Base-by-base conservation (phyloP, 495 filamentous ascomycete species). In the Cladorrhinum samala region DNA sequence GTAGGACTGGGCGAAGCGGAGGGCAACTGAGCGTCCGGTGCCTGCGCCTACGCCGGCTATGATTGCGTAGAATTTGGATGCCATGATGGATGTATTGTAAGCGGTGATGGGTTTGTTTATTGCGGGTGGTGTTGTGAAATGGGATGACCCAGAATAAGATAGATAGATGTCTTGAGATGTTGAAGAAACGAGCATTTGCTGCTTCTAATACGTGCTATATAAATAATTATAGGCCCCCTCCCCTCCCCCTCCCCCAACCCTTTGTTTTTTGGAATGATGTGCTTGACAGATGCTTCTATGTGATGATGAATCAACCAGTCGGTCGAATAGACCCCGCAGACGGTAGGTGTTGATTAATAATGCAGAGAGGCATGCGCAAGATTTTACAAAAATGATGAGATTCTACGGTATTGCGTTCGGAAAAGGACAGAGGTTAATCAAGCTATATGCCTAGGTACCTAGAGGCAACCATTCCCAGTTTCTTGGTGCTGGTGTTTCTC, bases 1-100 rank as follows among this genome's bases (percentile, higher is more conserved):
- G 70, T 95, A 95, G 16, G 76, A 52, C 63, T 82, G 63, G 51
- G 84, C 80, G 70, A 93, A 93, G 53, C 74, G 77, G 36, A 81
- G 72, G 40, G 88, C 88, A 19, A 89, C 62, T 21, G 79, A 66
- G 45, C 68, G 64, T 49, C 73, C 71, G 1, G 86, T 89, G 52
- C 87, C 87, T 33, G 83, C 74, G 18, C 87, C 87, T 33, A 86
- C 86, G 42, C 87, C 87, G 49, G 86, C 87, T 57, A 91, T 77
- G 53, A 90, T 75, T 49, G 86, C 85, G 66, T 86, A 78, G 57
- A 78, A 69, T 7, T 61, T 70, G 53, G 76, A 56, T 16, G 69
- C 49, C 68, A 71, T 76, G 9, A 16, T 48, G 6, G 17, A 18
- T n/a, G 13, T n/a, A n/a, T n/a, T n/a, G n/a, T n/a, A n/a, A n/a